These are phyloP conservation scores for Tulasnella sp. DNA, from an alignment of 768 basidiomycete genomes.

Conservation along the genomic window DNA sequence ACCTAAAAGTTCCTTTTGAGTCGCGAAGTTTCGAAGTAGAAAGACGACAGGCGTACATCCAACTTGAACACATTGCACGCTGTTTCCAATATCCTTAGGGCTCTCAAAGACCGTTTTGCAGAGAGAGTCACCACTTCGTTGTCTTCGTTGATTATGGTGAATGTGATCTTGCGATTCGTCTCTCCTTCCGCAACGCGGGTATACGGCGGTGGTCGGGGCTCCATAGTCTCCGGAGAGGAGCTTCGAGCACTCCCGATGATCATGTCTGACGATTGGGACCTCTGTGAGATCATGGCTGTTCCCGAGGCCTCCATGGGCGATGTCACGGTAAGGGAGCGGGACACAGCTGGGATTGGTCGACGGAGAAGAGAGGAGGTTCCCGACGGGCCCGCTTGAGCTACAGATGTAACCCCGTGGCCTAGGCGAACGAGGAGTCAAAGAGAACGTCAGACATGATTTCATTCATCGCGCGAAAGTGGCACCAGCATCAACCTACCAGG, in stretches of 20 bases:
- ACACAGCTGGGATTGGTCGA: not conserved
- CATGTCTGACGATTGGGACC: not conserved
- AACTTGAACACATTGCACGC: slow-evolving; percentile 27
- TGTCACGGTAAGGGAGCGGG: slow-evolving; percentile 3
- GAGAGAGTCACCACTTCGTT: slow-evolving; percentile 13
- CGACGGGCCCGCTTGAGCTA: not conserved
- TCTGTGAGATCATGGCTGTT: not conserved
- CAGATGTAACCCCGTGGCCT: not conserved
- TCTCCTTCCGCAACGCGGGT: slow-evolving; percentile 9
- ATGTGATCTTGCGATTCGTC: slow-evolving; percentile 23
- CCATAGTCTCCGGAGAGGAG: slow-evolving; percentile 10
- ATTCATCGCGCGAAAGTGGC: not conserved
- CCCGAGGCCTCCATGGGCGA: not conserved
- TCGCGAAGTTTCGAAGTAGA: not conserved
- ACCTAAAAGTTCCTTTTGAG: not conserved
- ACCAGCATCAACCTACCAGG: not conserved
- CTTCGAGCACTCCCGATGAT: not conserved
- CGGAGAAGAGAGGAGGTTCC: not conserved
- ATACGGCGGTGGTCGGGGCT: slow-evolving; percentile 24
- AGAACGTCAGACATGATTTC: not conserved
- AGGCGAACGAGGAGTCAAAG: not conserved
- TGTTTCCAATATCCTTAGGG: slow-evolving; percentile 10
- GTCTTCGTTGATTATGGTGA: not conserved
- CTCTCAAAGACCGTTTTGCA: slow-evolving; percentile 11
- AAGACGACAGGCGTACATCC: not conserved